Conservation (phyloP, 805 yeast genomes). For the Saccharomycopsis babjevae region DNA sequence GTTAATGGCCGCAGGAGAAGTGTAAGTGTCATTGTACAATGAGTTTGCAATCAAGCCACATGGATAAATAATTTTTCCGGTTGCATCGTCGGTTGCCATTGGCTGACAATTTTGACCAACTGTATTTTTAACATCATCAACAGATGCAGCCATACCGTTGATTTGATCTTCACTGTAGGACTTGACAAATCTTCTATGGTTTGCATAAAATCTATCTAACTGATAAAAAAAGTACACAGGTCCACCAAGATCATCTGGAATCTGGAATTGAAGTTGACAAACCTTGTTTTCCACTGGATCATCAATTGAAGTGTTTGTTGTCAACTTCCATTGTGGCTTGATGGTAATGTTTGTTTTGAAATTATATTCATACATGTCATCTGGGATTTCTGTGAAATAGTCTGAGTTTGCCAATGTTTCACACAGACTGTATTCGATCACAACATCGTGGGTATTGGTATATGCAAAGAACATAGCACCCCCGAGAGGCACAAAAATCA, state of each 20-base stretch:
- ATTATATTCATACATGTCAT: constrained; percentile 46
- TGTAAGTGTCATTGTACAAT: constrained; percentile 77
- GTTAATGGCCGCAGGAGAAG: constrained; percentile 33
- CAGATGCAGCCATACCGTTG: constrained; percentile 59
- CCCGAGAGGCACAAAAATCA: constrained; percentile 85
- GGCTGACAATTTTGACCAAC: constrained; percentile 50
- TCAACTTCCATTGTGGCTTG: constrained; percentile 56
- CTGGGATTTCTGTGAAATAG: constrained; percentile 44
- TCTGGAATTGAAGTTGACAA: constrained; percentile 62
- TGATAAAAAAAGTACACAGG: constrained; percentile 75
- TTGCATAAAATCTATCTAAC: constrained; percentile 85
- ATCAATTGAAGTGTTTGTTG: constrained; percentile 30
- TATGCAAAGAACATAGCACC: constrained; percentile 73
- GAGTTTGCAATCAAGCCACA: constrained; percentile 95
- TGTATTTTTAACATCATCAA: constrained; percentile 34
- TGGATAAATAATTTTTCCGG: constrained; percentile 69
- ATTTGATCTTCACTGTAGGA: constrained; percentile 76
- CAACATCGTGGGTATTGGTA: constrained; percentile 64
- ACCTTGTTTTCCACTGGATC: constrained; percentile 31
- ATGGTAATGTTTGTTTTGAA: constrained; percentile 39
- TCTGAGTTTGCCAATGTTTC: constrained; percentile 35
- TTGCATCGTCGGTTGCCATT: constrained; percentile 34
- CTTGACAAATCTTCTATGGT: constrained; percentile 87
- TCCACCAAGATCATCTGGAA: constrained; percentile 60
- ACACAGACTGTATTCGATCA: constrained; percentile 71